phyloP scores from a whole-genome alignment of 345 rosid species.

The Eucalyptus albens region DNA sequence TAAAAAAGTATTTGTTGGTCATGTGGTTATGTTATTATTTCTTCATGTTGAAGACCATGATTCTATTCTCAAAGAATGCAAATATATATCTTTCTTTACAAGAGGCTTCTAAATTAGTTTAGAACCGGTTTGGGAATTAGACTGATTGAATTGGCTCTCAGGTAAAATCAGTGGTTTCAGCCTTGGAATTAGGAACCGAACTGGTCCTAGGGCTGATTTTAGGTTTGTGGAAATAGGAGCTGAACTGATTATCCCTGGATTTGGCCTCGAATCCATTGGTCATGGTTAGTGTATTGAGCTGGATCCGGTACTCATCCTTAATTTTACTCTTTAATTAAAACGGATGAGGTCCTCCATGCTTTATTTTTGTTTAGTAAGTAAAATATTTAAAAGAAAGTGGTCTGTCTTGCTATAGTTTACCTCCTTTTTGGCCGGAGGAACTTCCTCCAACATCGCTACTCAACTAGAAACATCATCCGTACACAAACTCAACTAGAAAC shows the following conservation, averaged over 20 bases:
- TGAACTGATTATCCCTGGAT: neutral
- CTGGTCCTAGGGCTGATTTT: rapidly evolving
- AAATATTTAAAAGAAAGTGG: neutral
- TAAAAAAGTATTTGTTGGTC: neutral
- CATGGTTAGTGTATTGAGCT: neutral
- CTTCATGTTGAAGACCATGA: neutral
- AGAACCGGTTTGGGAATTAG: neutral
- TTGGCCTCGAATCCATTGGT: neutral
- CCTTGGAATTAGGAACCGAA: rapidly evolving
- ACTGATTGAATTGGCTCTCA: neutral
- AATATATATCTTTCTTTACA: neutral
- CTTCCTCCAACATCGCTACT: neutral
- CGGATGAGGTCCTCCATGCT: neutral
- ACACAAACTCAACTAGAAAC: neutral
- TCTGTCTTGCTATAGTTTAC: neutral
- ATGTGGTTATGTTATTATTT: neutral
- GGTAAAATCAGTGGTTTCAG: rapidly evolving
- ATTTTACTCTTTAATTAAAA: neutral
- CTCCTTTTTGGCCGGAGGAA: neutral
- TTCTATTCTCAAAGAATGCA: neutral
- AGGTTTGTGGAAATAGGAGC: neutral
- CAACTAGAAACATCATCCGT: neutral
- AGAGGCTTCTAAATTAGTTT: neutral
- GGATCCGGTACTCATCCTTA: neutral
- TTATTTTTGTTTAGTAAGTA: neutral